A percentile compares a stretch with the other conserved stretches of the same genome.
Evolutionary conservation across 805 yeast species (phyloP).

Genomic region (Saturnispora ahearnii): DNA sequence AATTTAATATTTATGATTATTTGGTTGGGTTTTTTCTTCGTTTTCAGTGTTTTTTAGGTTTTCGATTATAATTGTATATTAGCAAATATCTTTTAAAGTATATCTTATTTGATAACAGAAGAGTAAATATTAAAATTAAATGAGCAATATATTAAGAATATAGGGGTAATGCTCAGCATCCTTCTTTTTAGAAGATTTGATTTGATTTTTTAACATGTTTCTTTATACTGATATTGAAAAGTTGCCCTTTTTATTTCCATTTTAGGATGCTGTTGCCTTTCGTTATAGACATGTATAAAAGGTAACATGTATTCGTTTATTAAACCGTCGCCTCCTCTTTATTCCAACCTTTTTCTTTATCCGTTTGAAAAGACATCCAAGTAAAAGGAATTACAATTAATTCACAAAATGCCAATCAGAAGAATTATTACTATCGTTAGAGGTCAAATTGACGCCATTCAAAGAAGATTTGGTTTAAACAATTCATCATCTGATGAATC

Average conservation of each 20-base stretch:
- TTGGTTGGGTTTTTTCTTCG: slow-evolving; percentile 6
- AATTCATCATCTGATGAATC: slow-evolving; percentile 6
- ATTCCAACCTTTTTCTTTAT: too few species aligned
- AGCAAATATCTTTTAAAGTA: slow-evolving; percentile 5
- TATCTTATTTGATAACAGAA: neutral
- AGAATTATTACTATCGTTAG: slow-evolving; percentile 25
- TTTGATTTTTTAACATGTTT: neutral
- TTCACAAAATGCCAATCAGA: slow-evolving; percentile 27
- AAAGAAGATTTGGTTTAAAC: slow-evolving; percentile 23
- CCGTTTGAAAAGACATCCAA: too few species aligned
- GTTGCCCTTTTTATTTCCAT: neutral
- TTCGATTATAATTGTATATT: slow-evolving; percentile 9
- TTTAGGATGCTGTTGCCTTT: neutral
- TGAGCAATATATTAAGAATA: neutral
- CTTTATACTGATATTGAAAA: neutral
- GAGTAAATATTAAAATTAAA: neutral
- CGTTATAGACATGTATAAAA: neutral
- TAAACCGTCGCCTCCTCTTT: too few species aligned
- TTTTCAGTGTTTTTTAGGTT: slow-evolving; percentile 10
- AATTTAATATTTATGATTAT: slow-evolving; percentile 13
- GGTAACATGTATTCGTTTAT: too few species aligned
- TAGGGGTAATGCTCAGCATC: neutral
- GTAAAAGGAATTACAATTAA: too few species aligned
- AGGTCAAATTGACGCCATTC: slow-evolving; percentile 24
- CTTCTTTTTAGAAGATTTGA: neutral